Percentiles rank a stretch among this genome's conserved stretches.
Evolutionary conservation across 257 asterid genomes (phyloP).

Genomic region (Agastache rugosa): DNA sequence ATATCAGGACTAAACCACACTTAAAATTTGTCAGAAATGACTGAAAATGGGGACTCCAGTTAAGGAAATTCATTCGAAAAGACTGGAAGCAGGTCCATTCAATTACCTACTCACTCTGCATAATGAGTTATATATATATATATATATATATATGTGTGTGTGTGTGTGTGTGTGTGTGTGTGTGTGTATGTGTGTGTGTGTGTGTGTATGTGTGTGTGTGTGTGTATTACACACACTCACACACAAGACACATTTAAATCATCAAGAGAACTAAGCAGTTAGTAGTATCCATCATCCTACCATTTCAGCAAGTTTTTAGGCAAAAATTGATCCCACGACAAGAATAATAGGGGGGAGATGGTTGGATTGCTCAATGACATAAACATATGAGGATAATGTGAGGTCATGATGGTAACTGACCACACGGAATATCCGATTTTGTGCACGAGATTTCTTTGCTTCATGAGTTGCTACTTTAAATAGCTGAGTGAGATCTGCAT

Average conservation of each 20-base stretch:
- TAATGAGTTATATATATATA: background rate
- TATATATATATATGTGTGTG: no score
- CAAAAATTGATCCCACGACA: constrained; percentile 17
- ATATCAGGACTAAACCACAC: background rate
- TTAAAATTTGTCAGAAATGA: constrained; percentile 1
- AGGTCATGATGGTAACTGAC: constrained; percentile 53
- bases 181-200: no score
- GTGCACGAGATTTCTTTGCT: constrained; percentile 89
- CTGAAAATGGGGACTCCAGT: background rate
- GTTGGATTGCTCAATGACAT: constrained; percentile 3
- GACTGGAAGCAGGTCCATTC: background rate
- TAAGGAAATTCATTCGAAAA: background rate
- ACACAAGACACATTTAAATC: background rate
- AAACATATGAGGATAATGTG: constrained; percentile 3
- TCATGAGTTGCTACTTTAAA: constrained; percentile 85
- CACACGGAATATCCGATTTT: constrained; percentile 82
- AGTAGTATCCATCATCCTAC: background rate
- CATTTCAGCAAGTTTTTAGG: constrained; percentile 4
- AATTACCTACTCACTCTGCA: constrained; percentile 12
- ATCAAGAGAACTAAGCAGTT: background rate
- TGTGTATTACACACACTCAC: background rate
- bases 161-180: no score
- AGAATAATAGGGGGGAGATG: background rate
- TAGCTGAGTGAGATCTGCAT: constrained; percentile 86
- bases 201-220: no score